These are phyloP conservation scores for Cladophialophora immunda DNA, from an alignment of 2,329 filamentous ascomycete species.

Conservation along the genomic window DNA sequence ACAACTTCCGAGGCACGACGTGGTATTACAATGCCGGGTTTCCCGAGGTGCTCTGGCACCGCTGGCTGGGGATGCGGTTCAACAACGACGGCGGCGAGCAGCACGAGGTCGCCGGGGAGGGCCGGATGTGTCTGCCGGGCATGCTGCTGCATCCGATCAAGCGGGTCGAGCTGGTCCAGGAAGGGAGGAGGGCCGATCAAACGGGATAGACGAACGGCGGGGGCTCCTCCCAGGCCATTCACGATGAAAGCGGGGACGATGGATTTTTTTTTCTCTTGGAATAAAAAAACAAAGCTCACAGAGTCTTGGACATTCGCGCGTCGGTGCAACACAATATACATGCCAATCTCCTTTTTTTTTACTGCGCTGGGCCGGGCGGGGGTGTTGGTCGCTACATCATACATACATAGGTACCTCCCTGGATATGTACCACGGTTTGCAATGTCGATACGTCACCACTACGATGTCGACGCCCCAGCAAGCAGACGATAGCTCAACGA, in stretches of 20 bases:
- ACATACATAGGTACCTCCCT: background rate
- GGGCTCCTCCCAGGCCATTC: background rate
- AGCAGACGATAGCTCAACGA: no score
- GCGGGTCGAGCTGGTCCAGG: constrained; percentile 65
- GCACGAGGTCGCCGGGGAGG: constrained; percentile 76
- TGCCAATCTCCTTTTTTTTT: no score
- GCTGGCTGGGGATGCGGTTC: constrained; percentile 85
- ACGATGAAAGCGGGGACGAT: background rate
- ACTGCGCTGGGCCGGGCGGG: no score
- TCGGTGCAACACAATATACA: no score
- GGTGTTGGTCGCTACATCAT: background rate
- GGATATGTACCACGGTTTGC: background rate
- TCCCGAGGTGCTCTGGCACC: constrained; percentile 78
- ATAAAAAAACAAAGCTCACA: background rate
- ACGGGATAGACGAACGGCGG: background rate
- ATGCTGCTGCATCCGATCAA: constrained; percentile 93
- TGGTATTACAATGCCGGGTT: constrained; percentile 95
- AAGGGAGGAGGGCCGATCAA: constrained; percentile 39
- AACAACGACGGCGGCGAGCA: constrained; percentile 81
- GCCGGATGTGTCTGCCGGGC: constrained; percentile 88
- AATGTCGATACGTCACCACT: background rate
- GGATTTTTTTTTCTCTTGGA: background rate
- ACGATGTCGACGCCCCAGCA: no score
- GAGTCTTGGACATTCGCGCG: background rate
- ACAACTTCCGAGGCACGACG: constrained; percentile 84